A percentile compares a stretch with the other conserved stretches of the same genome.
Conservation (phyloP, 495 filamentous ascomycete genomes). For the Trichocladium antarcticum region DNA sequence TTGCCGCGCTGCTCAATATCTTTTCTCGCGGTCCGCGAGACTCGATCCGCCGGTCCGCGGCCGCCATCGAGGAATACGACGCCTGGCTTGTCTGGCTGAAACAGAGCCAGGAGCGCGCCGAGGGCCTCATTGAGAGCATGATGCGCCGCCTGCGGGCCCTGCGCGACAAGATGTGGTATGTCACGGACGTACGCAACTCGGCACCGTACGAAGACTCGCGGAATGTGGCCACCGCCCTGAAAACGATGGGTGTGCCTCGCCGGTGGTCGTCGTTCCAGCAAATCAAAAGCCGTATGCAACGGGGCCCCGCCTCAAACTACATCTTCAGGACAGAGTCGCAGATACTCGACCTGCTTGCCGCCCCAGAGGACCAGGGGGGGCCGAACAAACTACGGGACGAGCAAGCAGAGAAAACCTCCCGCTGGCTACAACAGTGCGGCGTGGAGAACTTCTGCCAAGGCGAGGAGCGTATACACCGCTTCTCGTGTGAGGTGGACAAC, state of each 20-base stretch:
- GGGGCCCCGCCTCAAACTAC: conserved; percentile 53
- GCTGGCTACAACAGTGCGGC: conserved; percentile 70
- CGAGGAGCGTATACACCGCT: conserved; percentile 89
- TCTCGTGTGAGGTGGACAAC: conserved; percentile 80
- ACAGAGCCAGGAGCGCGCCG: conserved; percentile 59
- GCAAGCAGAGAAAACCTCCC: conserved; percentile 73
- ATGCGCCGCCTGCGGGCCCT: conserved; percentile 55
- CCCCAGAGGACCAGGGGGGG: conserved; percentile 71
- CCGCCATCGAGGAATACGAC: conserved; percentile 60
- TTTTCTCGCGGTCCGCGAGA: conserved; percentile 59
- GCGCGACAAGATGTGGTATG: conserved; percentile 97
- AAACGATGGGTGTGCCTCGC: conserved; percentile 70
- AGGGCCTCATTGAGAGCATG: conserved; percentile 54
- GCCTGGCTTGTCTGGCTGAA: conserved; percentile 67
- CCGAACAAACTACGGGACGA: conserved; percentile 95
- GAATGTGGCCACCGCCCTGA: conserved; percentile 75
- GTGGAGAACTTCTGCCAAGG: conserved; percentile 93
- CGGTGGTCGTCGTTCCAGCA: conserved; percentile 43
- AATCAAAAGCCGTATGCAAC: conserved; percentile 43
- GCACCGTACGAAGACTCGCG: conserved; percentile 80
- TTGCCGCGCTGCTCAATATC: conserved; percentile 56
- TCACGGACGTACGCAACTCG: conserved; percentile 89
- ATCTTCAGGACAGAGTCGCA: conserved; percentile 78
- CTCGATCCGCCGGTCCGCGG: conserved; percentile 51
- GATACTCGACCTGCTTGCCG: conserved; percentile 76